These are phyloP conservation scores for Rubia balearica DNA, from an alignment of 305 asterid species.

Conservation along the genomic window DNA sequence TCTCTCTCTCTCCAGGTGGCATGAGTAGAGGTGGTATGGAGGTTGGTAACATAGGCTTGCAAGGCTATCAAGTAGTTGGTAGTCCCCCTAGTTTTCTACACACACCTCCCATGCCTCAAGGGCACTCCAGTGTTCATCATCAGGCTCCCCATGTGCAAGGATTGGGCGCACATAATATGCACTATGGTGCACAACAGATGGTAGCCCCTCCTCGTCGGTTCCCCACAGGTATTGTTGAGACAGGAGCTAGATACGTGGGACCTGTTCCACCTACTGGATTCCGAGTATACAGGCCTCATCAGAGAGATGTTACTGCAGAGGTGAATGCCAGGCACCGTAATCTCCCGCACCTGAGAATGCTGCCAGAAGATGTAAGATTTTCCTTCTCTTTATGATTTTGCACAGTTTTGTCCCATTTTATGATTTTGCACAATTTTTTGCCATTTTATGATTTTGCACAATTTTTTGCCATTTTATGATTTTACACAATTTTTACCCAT, in stretches of 20 bases:
- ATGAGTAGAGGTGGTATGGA: constrained; percentile 38
- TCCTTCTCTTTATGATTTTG: neutral
- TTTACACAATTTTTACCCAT: too few species aligned
- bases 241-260: constrained; percentile 47
- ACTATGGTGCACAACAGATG: constrained; percentile 44
- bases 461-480: neutral
- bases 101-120: constrained; percentile 44
- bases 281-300: constrained; percentile 57
- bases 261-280: constrained; percentile 61
- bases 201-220: constrained; percentile 42
- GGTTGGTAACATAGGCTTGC: constrained; percentile 41
- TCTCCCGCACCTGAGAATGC: constrained; percentile 68
- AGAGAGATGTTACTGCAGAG: constrained; percentile 51
- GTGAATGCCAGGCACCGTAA: constrained; percentile 43
- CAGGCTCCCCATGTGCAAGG: constrained; percentile 49
- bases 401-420: neutral
- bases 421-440: constrained; percentile 27
- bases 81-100: constrained; percentile 39
- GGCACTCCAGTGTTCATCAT: constrained; percentile 45
- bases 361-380: constrained; percentile 51
- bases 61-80: constrained; percentile 48
- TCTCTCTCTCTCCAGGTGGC: constrained; percentile 20
- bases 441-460: constrained; percentile 8
- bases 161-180: constrained; percentile 43
- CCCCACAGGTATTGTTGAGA: constrained; percentile 34